Evolutionary conservation across 148 eudicot species (phyloP).

Genomic region (Tetragonia tetragonoides): DNA sequence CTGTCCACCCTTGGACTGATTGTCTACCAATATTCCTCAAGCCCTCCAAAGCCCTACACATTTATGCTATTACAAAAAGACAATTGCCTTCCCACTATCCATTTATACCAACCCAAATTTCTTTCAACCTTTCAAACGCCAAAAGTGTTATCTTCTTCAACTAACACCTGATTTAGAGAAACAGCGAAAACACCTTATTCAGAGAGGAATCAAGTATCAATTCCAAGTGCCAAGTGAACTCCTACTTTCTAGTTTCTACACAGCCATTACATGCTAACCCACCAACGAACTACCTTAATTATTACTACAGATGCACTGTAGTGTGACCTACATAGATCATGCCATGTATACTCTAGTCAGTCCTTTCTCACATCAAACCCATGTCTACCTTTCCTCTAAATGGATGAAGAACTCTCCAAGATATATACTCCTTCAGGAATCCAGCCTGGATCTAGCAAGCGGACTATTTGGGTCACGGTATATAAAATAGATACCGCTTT

Average conservation of each 20-base stretch:
- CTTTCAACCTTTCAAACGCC: background rate
- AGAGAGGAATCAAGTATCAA: background rate
- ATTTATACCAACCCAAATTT: background rate
- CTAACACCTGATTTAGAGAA: background rate
- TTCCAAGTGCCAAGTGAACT: background rate
- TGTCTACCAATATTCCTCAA: background rate
- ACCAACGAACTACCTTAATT: background rate
- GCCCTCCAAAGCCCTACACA: background rate
- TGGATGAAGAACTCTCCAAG: background rate
- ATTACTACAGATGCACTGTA: background rate
- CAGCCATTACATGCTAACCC: constrained; percentile 1
- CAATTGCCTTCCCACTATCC: background rate
- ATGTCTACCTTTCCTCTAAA: background rate
- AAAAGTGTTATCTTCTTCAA: background rate
- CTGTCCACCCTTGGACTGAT: background rate
- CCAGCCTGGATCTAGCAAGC: background rate
- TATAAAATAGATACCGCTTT: too few relatives aligned
- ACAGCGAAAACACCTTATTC: background rate
- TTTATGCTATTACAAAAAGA: background rate
- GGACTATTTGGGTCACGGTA: background rate
- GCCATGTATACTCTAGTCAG: background rate
- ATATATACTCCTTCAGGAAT: background rate
- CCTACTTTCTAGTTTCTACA: background rate
- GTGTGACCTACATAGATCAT: background rate
- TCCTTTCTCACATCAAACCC: background rate